phyloP scores from a whole-genome alignment of 1,284 basidiomycete species.

The Termitomyces sp. region DNA sequence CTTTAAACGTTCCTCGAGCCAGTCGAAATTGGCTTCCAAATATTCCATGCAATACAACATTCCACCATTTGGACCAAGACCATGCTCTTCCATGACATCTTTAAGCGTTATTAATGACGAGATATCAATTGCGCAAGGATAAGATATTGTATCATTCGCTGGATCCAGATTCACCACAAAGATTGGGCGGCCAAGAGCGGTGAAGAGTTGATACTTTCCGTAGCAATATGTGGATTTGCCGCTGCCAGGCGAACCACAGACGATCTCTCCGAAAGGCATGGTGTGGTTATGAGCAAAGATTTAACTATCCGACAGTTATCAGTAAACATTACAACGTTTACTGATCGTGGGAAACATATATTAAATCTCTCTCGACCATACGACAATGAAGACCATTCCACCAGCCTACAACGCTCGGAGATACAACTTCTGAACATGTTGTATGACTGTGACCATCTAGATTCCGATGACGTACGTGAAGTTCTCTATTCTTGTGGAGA shows the following conservation, averaged over 20 bases:
- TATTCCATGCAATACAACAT: constrained; percentile 99
- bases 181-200: constrained; percentile 81
- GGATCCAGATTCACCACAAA: constrained; percentile 94
- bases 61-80: constrained; percentile 92
- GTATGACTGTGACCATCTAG: constrained; percentile 19
- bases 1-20: constrained; percentile 77
- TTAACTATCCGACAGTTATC: background rate
- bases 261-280: constrained; percentile 84
- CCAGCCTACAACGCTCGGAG: background rate
- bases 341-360: background rate
- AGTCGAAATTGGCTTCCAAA: constrained; percentile 92
- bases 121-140: constrained; percentile 87
- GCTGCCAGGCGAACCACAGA: constrained; percentile 89
- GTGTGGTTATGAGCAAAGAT: background rate
- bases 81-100: constrained; percentile 83
- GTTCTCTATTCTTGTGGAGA: background rate
- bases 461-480: constrained; percentile 25
- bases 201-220: constrained; percentile 90
- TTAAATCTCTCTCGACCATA: background rate
- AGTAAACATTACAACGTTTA: background rate
- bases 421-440: background rate
- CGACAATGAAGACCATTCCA: background rate
- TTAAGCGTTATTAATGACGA: constrained; percentile 83
- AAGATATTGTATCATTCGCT: constrained; percentile 86
- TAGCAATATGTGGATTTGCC: constrained; percentile 95